Evolutionary conservation across 78 protist species (phyloP).

Genomic region (Dictyostelium discoideum): DNA sequence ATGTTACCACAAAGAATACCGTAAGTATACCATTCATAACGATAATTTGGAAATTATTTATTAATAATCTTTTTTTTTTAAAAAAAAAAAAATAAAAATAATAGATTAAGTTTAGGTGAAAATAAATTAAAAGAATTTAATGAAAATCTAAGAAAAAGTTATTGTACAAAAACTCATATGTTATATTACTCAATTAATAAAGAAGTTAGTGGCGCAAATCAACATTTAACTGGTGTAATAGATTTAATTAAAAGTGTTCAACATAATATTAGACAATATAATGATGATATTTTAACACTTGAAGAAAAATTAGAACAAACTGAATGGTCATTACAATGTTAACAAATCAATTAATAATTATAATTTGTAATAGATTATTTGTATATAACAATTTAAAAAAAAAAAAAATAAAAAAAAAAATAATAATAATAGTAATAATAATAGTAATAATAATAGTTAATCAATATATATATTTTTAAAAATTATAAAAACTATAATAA

Average conservation of each 20-base stretch:
- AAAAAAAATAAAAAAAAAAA: neutral
- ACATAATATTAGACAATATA: conserved; percentile 68
- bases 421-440: neutral
- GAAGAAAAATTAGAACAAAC: conserved; percentile 68
- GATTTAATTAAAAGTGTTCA: conserved; percentile 53
- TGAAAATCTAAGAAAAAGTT: conserved; percentile 49
- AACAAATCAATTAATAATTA: neutral
- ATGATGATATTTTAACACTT: conserved; percentile 52
- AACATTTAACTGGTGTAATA: conserved; percentile 13
- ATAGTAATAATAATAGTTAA: neutral
- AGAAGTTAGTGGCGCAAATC: conserved; percentile 25
- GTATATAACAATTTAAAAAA: neutral
- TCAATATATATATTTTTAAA: neutral
- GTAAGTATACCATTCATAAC: neutral
- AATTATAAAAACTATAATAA: neutral
- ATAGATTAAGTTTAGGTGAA: conserved; percentile 61
- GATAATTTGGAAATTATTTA: neutral
- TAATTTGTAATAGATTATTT: neutral
- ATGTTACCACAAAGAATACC: conserved; percentile 36
- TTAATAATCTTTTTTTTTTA: neutral
- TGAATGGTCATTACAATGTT: conserved; percentile 76
- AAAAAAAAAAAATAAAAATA: no score
- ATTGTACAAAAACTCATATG: conserved; percentile 6
- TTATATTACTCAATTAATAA: conserved; percentile 25
- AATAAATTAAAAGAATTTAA: conserved; percentile 53